A percentile compares a stretch with the other conserved stretches of the same genome.
Evolutionary conservation across 2,329 filamentous ascomycete species (phyloP).

Genomic region (Hypoxylon rubiginosum): DNA sequence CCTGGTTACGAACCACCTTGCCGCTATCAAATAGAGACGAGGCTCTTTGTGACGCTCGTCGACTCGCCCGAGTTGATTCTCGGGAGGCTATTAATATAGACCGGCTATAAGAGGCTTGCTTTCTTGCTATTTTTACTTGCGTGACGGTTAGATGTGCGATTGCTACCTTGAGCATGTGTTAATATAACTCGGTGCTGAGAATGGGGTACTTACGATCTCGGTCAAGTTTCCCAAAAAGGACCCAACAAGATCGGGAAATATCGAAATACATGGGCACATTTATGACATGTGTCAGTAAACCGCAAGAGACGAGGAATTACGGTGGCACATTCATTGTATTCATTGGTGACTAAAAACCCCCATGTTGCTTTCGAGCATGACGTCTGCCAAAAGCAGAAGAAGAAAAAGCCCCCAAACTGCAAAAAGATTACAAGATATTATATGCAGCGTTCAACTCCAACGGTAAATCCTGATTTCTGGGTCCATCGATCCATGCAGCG

Average conservation of each 20-base stretch:
- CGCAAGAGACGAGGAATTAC: background rate
- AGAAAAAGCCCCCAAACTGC: background rate
- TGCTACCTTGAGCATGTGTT: background rate
- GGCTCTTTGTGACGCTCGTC: background rate
- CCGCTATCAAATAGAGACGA: constrained; percentile 45
- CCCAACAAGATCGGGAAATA: background rate
- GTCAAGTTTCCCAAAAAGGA: background rate
- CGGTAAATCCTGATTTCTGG: constrained; percentile 11
- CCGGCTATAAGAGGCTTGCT: background rate
- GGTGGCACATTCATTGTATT: background rate
- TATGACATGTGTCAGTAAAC: background rate
- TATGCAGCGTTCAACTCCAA: background rate
- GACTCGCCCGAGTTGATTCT: background rate
- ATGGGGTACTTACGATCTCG: background rate
- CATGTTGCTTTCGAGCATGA: background rate
- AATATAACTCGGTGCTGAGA: background rate
- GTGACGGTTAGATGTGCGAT: background rate
- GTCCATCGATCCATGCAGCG: constrained; percentile 4
- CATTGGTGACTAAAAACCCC: constrained; percentile 5
- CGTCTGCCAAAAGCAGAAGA: background rate
- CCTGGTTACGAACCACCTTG: constrained; percentile 61
- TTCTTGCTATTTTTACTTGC: background rate
- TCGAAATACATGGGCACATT: background rate
- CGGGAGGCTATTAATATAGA: background rate
- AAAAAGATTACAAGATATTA: background rate